Conservation (phyloP, 768 basidiomycete genomes). For the Mycena belliarum region DNA sequence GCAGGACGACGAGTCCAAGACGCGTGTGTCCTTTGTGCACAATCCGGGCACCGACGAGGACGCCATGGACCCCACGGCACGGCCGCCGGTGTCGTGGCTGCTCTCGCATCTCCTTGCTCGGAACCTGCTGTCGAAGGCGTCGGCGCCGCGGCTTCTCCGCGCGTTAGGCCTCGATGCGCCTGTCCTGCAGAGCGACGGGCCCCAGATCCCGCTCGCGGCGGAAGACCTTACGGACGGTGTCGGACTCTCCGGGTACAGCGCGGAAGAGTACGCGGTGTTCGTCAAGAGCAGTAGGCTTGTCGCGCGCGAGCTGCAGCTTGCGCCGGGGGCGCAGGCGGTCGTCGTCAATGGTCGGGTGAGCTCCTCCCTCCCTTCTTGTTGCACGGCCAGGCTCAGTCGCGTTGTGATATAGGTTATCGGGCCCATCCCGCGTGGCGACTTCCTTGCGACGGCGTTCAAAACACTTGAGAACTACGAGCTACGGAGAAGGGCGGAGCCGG, state of each 20-base stretch:
- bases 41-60: conserved; percentile 46
- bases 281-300: conserved; percentile 48
- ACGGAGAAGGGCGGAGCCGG: conserved; percentile 65
- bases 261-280: conserved; percentile 41
- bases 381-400: background rate
- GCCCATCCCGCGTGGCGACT: conserved; percentile 60
- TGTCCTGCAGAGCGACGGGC: conserved; percentile 14
- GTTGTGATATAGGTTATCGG: conserved; percentile 63
- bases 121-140: conserved; percentile 38
- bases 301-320: conserved; percentile 55
- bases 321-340: conserved; percentile 62
- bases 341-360: conserved; percentile 85
- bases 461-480: conserved; percentile 75
- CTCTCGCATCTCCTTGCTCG: conserved; percentile 51
- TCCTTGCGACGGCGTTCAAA: conserved; percentile 71
- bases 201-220: conserved; percentile 42
- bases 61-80: conserved; percentile 15
- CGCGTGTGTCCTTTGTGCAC: conserved; percentile 78
- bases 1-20: conserved; percentile 46
- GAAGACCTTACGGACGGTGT: conserved; percentile 37
- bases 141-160: conserved; percentile 40
- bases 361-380: background rate
- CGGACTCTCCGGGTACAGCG: conserved; percentile 33
- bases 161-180: conserved; percentile 33
- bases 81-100: conserved; percentile 42